Conservation (phyloP, 2,329 filamentous ascomycete genomes). For the Ophiognomonia clavigignenti-juglandacearum region DNA sequence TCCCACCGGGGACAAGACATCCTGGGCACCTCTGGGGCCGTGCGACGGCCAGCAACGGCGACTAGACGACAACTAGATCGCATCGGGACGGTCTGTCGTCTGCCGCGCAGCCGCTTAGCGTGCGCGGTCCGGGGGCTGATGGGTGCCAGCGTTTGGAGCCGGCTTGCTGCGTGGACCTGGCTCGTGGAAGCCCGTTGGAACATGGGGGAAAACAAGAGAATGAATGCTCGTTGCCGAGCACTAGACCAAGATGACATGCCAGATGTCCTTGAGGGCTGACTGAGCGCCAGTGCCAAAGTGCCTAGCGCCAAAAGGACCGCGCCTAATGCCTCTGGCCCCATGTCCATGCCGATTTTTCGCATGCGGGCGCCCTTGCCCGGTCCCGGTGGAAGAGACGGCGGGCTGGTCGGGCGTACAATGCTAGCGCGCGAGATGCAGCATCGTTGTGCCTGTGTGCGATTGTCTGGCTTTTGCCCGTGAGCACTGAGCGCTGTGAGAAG, state of each 20-base stretch:
- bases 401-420: neutral
- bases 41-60: slow-evolving; percentile 10
- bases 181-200: neutral
- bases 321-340: no score
- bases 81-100: neutral
- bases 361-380: neutral
- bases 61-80: neutral
- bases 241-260: neutral
- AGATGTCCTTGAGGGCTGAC: neutral
- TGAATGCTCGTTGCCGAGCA: slow-evolving; percentile 5
- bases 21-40: neutral
- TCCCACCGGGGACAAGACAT: slow-evolving; percentile 1
- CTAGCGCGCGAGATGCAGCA: slow-evolving; percentile 14
- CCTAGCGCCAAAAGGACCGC: no score
- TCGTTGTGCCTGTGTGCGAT: slow-evolving; percentile 2
- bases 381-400: neutral
- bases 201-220: neutral
- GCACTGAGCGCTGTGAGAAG: neutral
- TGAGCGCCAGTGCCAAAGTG: no score
- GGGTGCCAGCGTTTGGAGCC: neutral
- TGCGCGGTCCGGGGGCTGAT: neutral
- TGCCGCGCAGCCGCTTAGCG: neutral
- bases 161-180: neutral
- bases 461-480: slow-evolving; percentile 3
- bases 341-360: neutral